phyloP scores from a whole-genome alignment of 2,329 filamentous ascomycete genomes.

The Nemania sp. region DNA sequence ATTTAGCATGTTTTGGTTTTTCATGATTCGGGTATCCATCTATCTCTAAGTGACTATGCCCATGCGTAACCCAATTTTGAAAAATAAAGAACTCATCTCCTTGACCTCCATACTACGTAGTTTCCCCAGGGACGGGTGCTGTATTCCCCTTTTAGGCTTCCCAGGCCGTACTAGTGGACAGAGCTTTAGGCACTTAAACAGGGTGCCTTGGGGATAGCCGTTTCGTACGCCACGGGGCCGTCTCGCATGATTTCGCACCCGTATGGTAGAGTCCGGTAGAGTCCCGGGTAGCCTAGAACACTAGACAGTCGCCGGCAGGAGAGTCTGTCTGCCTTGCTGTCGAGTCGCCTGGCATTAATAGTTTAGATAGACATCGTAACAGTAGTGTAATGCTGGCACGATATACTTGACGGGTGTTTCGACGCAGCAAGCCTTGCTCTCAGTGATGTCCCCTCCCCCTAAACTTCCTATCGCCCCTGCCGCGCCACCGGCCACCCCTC shows the following conservation, averaged over 20 bases:
- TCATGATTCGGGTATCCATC: constrained; percentile 10
- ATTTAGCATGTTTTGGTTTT: not conserved
- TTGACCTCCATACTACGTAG: not conserved
- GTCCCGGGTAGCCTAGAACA: not conserved
- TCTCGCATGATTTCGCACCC: not conserved
- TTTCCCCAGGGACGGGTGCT: not conserved
- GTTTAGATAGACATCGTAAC: not conserved
- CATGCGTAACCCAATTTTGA: not conserved
- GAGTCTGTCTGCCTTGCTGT: not conserved
- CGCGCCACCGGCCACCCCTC: constrained; percentile 46
- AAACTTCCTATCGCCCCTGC: constrained; percentile 52
- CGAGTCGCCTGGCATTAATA: not conserved
- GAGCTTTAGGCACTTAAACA: not conserved
- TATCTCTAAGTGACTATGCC: not conserved
- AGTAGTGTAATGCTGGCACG: not conserved
- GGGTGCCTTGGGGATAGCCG: not conserved
- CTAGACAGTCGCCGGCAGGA: not conserved
- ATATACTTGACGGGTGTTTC: not conserved
- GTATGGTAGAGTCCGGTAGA: not conserved
- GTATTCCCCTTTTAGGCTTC: not conserved
- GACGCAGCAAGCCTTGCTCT: not conserved
- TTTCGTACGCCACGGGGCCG: not conserved
- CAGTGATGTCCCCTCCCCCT: constrained; percentile 40
- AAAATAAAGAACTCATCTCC: not conserved
- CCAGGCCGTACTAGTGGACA: not conserved